These are phyloP conservation scores for Globisporangium spiculum DNA, from an alignment of 352 stramenopile species.

Conservation along the genomic window DNA sequence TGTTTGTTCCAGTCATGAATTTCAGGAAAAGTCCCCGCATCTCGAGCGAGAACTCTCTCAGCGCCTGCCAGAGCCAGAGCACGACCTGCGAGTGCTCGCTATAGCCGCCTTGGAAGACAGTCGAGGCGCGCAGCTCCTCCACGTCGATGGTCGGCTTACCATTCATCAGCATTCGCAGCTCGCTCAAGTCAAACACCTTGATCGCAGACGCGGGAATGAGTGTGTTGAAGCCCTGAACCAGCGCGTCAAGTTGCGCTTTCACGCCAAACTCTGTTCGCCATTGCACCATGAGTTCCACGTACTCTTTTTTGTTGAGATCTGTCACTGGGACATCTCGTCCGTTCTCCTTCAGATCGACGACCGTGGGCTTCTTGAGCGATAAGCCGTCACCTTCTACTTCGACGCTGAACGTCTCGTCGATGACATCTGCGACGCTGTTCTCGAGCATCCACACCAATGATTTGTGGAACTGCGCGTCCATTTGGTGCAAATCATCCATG, in stretches of 20 bases:
- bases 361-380: slow-evolving; percentile 16
- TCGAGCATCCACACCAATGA: slow-evolving; percentile 87
- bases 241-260: slow-evolving; percentile 52
- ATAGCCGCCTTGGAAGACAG: slow-evolving; percentile 83
- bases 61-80: slow-evolving; percentile 83
- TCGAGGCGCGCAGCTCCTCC: slow-evolving; percentile 77
- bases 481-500: slow-evolving; percentile 64
- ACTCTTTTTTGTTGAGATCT: slow-evolving; percentile 76
- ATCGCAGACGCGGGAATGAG: slow-evolving; percentile 48
- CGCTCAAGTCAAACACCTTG: slow-evolving; percentile 42
- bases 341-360: slow-evolving; percentile 65
- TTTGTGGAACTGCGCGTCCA: slow-evolving; percentile 80
- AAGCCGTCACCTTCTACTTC: slow-evolving; percentile 27
- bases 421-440: slow-evolving; percentile 71
- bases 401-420: slow-evolving; percentile 88
- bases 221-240: slow-evolving; percentile 46
- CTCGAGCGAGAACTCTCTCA: slow-evolving; percentile 63
- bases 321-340: slow-evolving; percentile 62
- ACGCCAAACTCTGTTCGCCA: slow-evolving; percentile 59
- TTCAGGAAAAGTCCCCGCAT: slow-evolving; percentile 69
- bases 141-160: slow-evolving; percentile 73
- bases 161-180: slow-evolving; percentile 48
- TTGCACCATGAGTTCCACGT: slow-evolving; percentile 60
- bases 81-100: slow-evolving; percentile 70
- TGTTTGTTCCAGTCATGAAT: slow-evolving; percentile 84